Evolutionary conservation across 2,329 filamentous ascomycete species (phyloP).

Genomic region (Fusarium proliferatum): DNA sequence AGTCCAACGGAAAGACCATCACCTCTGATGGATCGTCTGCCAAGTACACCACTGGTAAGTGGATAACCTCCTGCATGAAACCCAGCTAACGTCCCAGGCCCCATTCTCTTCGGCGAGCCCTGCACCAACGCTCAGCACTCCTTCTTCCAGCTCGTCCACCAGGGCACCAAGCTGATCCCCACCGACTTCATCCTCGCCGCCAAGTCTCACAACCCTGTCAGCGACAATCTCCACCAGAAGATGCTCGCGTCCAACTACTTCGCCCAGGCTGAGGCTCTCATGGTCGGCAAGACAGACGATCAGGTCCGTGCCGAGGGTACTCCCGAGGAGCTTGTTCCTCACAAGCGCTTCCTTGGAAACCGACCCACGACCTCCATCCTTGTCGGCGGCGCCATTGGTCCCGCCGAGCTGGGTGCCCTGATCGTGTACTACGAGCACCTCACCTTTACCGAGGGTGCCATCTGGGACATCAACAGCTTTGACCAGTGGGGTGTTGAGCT

Average conservation of each 20-base stretch:
- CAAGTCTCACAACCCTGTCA: conserved; percentile 95
- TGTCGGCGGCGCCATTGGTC: conserved; percentile 89
- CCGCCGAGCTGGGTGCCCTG: conserved; percentile 89
- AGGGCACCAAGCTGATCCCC: conserved; percentile 98
- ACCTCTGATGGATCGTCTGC: conserved; percentile 89
- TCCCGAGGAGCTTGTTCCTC: conserved; percentile 82
- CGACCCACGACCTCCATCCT: conserved; percentile 95
- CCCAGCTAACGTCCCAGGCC: conserved; percentile 57
- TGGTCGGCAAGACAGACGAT: conserved; percentile 89
- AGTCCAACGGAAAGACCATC: conserved; percentile 98
- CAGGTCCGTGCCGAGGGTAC: conserved; percentile 81
- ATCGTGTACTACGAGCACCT: conserved; percentile 99
- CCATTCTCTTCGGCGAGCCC: conserved; percentile 96
- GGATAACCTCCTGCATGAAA: not conserved
- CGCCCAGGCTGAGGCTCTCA: conserved; percentile 86
- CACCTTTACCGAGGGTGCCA: conserved; percentile 95
- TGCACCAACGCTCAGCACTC: conserved; percentile 99
- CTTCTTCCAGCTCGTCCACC: conserved; percentile 99
- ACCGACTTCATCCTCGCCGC: conserved; percentile 98
- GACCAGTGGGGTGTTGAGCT: conserved; percentile 99
- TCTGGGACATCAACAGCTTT: conserved; percentile 99
- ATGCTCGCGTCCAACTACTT: conserved; percentile 95
- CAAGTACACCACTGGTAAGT: conserved; percentile 88
- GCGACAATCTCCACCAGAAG: conserved; percentile 93
- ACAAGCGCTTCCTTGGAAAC: conserved; percentile 99